A percentile compares a stretch with the other conserved stretches of the same genome.
Conservation (phyloP, 2,329 filamentous ascomycete species). For the Raffaelea albimanens region DNA sequence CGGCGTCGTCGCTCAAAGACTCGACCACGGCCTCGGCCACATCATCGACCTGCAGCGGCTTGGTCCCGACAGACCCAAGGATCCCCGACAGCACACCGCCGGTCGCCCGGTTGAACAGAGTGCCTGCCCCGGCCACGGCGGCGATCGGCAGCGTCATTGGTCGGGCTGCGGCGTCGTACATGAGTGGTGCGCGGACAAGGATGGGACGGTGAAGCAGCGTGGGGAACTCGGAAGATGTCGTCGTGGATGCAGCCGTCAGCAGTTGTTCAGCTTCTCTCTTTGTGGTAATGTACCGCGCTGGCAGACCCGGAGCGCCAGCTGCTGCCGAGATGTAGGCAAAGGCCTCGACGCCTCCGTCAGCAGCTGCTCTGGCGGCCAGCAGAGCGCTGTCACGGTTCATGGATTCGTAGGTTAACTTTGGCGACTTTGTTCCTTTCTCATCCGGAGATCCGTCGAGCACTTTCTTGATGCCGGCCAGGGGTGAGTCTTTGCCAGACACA, state of each 20-base stretch:
- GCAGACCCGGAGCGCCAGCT: slow-evolving; percentile 74
- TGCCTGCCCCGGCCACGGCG: slow-evolving; percentile 62
- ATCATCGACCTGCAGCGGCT: slow-evolving; percentile 77
- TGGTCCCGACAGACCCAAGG: slow-evolving; percentile 73
- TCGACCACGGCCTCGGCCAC: slow-evolving; percentile 89
- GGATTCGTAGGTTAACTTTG: slow-evolving; percentile 79
- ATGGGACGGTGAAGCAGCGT: slow-evolving; percentile 55
- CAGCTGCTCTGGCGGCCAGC: slow-evolving; percentile 68
- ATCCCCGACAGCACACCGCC: slow-evolving; percentile 67
- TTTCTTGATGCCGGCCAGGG: slow-evolving; percentile 66
- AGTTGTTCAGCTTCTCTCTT: slow-evolving; percentile 77
- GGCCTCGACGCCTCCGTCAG: slow-evolving; percentile 50
- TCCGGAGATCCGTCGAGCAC: slow-evolving; percentile 50
- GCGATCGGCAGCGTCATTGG: slow-evolving; percentile 80
- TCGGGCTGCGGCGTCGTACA: slow-evolving; percentile 75
- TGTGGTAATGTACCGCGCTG: slow-evolving; percentile 75
- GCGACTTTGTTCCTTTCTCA: not conserved
- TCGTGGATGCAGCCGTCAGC: slow-evolving; percentile 39
- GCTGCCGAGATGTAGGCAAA: slow-evolving; percentile 89
- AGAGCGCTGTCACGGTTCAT: slow-evolving; percentile 94
- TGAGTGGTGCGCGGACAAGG: slow-evolving; percentile 76
- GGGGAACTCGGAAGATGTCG: slow-evolving; percentile 43
- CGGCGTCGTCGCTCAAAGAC: slow-evolving; percentile 63
- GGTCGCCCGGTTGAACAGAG: slow-evolving; percentile 66
- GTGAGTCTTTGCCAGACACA: slow-evolving; percentile 71